phyloP scores from a whole-genome alignment of 495 filamentous ascomycete species.

The Poronia punctata region DNA sequence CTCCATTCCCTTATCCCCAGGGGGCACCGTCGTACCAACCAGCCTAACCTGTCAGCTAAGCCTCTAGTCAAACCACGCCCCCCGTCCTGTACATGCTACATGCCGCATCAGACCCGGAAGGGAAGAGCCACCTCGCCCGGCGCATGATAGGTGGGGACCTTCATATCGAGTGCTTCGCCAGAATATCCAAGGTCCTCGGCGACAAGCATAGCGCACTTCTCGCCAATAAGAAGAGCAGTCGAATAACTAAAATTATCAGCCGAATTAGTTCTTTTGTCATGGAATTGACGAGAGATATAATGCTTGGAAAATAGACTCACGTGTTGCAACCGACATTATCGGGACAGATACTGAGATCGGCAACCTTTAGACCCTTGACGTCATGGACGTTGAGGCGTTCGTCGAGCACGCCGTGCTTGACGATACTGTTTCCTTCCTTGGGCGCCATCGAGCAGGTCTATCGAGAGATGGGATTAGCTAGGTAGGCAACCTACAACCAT shows the following conservation, averaged over 20 bases:
- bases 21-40: too few relatives aligned
- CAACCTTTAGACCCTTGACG: constrained; percentile 73
- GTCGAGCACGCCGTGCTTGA: constrained; percentile 74
- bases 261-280: neutral
- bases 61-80: neutral
- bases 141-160: constrained; percentile 56
- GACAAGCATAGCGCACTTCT: constrained; percentile 67
- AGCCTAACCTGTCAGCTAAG: too few relatives aligned
- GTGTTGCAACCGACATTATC: constrained; percentile 82
- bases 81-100: neutral
- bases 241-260: constrained; percentile 39
- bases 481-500: neutral
- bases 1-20: too few relatives aligned
- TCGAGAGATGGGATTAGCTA: constrained; percentile 20
- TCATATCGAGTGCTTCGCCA: constrained; percentile 68
- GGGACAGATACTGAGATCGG: constrained; percentile 72
- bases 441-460: constrained; percentile 80
- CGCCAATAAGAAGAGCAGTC: constrained; percentile 74
- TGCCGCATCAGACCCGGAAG: constrained; percentile 18
- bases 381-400: constrained; percentile 75
- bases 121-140: constrained; percentile 41
- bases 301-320: constrained; percentile 30
- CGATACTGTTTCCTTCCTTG: constrained; percentile 68
- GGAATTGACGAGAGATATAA: neutral
- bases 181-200: constrained; percentile 73